A percentile compares a stretch with the other conserved stretches of the same genome.
Evolutionary conservation across 768 basidiomycete genomes (phyloP).

Genomic region (Suillus lakei): DNA sequence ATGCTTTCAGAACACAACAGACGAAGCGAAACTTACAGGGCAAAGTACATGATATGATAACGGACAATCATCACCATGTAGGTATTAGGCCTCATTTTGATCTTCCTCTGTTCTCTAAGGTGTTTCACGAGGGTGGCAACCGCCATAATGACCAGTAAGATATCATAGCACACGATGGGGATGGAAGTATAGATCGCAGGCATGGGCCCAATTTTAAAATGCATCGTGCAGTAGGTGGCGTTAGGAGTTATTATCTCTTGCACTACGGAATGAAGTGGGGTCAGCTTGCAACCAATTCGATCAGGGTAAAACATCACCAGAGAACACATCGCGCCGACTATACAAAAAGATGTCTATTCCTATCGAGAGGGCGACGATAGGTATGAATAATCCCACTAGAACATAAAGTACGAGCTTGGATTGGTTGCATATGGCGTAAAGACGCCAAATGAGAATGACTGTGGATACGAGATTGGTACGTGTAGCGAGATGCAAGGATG

Average conservation of each 20-base stretch:
- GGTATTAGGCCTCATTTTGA: slow-evolving; percentile 2
- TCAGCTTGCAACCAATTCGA: neutral
- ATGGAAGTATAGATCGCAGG: neutral
- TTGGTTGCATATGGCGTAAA: neutral
- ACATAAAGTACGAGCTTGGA: slow-evolving; percentile 1
- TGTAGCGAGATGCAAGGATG: neutral
- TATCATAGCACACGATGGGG: slow-evolving; percentile 1
- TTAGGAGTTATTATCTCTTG: neutral
- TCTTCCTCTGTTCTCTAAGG: neutral
- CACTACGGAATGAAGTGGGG: neutral
- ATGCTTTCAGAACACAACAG: neutral
- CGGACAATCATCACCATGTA: slow-evolving; percentile 1
- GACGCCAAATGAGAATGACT: slow-evolving; percentile 8
- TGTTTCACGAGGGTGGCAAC: neutral
- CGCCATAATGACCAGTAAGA: neutral
- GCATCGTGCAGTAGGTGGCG: neutral
- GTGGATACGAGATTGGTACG: neutral
- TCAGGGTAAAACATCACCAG: neutral
- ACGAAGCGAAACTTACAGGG: neutral
- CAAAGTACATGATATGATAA: neutral
- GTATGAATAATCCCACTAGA: neutral
- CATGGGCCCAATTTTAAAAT: neutral
- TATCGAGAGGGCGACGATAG: slow-evolving; percentile 1
- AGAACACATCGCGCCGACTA: neutral
- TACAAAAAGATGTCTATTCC: slow-evolving; percentile 1